These are phyloP conservation scores for Erigeron canadensis DNA, from an alignment of 129 eudicot genomes.

Conservation along the genomic window DNA sequence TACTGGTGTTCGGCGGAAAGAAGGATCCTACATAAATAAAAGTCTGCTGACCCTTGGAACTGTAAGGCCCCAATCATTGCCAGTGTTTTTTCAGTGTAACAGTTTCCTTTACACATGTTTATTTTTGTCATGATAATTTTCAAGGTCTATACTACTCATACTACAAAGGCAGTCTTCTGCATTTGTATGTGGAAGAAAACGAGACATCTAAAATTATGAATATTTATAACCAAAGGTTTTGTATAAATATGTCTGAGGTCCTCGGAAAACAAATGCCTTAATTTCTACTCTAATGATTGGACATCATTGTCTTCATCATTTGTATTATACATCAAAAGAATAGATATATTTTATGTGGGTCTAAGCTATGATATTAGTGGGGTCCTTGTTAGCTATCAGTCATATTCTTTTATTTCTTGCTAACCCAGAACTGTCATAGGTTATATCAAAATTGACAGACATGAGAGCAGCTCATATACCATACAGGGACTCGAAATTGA, in stretches of 20 bases:
- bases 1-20: slow-evolving; percentile 86
- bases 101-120: slow-evolving; percentile 36
- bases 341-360: not conserved
- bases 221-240: not conserved
- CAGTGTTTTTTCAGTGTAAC: slow-evolving; percentile 42
- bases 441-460: slow-evolving; percentile 88
- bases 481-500: slow-evolving; percentile 88
- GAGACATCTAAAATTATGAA: not conserved
- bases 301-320: slow-evolving; percentile 7
- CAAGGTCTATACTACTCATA: not conserved
- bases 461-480: slow-evolving; percentile 79
- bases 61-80: slow-evolving; percentile 70
- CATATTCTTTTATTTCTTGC: slow-evolving; percentile 14
- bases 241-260: slow-evolving; percentile 9
- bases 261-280: slow-evolving; percentile 13
- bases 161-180: slow-evolving; percentile 26
- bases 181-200: slow-evolving; percentile 12
- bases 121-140: slow-evolving; percentile 27
- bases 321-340: too few relatives aligned
- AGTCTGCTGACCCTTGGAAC: slow-evolving; percentile 99
- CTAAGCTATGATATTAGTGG: slow-evolving; percentile 6
- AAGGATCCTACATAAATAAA: slow-evolving; percentile 93
- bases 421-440: slow-evolving; percentile 45
- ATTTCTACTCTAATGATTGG: slow-evolving; percentile 1
- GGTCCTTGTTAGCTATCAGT: not conserved